phyloP scores from a whole-genome alignment of 768 basidiomycete genomes.

The Suillus luteus region DNA sequence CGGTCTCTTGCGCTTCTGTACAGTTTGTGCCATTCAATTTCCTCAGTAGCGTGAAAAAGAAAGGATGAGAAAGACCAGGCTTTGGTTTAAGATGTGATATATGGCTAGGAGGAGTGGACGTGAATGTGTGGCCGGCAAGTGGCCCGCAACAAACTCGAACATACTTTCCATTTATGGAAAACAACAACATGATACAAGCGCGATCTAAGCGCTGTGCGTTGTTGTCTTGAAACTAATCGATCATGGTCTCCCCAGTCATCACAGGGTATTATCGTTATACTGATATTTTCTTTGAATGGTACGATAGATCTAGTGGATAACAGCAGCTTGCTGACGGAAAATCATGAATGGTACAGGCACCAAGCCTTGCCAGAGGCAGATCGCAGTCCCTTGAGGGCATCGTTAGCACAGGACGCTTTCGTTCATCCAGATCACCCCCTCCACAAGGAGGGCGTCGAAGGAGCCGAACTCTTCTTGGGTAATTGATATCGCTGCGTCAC shows the following conservation, averaged over 20 bases:
- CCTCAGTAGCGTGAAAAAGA: slow-evolving; percentile 12
- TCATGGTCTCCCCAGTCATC: slow-evolving; percentile 44
- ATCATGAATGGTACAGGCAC: slow-evolving; percentile 44
- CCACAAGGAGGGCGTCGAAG: slow-evolving; percentile 59
- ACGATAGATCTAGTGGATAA: slow-evolving; percentile 14
- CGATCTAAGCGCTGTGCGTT: slow-evolving; percentile 4
- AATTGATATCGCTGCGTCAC: slow-evolving; percentile 15
- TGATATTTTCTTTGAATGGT: slow-evolving; percentile 86
- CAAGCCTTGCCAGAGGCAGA: slow-evolving; percentile 60
- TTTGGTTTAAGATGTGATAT: neutral
- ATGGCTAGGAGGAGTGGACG: slow-evolving; percentile 9
- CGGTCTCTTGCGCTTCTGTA: slow-evolving; percentile 50
- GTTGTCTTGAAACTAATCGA: slow-evolving; percentile 16
- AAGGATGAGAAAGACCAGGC: neutral
- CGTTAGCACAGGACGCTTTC: slow-evolving; percentile 70
- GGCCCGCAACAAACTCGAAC: slow-evolving; percentile 3
- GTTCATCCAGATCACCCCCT: slow-evolving; percentile 75
- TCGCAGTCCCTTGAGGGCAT: slow-evolving; percentile 63
- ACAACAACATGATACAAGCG: neutral
- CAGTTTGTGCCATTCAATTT: slow-evolving; percentile 66
- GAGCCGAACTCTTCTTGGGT: slow-evolving; percentile 75
- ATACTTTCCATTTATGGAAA: slow-evolving; percentile 2
- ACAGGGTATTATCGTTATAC: slow-evolving; percentile 84
- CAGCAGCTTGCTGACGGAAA: neutral
- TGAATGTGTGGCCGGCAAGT: neutral